Evolutionary conservation across 768 basidiomycete species (phyloP), one percentile per base, ranked within the genome.

Genomic region (Phaffia australis): DNA sequence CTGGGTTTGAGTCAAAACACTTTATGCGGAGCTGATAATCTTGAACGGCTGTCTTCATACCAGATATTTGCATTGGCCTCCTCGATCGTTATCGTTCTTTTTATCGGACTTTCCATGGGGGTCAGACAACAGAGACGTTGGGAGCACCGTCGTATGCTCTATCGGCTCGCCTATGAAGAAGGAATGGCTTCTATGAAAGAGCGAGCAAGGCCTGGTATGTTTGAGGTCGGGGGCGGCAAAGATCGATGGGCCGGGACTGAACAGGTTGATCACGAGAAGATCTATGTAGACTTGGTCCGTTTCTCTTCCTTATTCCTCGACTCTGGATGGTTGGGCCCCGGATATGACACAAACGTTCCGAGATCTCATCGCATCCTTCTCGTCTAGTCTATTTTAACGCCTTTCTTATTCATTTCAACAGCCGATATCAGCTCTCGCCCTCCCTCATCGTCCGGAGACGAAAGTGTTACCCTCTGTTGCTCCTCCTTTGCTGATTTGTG

Each of bases 11-110:
- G 35, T n/a, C 35, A 42, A 42, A 42, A 4, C 35, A 11, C 11
- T 42, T 42, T 42, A 4, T 42, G n/a, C n/a, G n/a, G n/a, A n/a
- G n/a, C n/a, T n/a, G n/a, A n/a, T n/a, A n/a, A n/a, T n/a, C n/a
- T n/a, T n/a, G n/a, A n/a, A n/a, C n/a, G n/a, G n/a, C 35, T 42
- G 6, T 42, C 35, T 42, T 42, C 35, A 11, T 42, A 21, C 1
- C 56, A 65, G 64, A 35, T 59, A 30, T 65, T 65, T 30, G 56
- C 64, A 16, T 50, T 65, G 9, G 55, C 55, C 56, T 56, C 56
- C 19, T 15, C 54, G 5, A 29, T 58, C 56, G 56, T 56, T 4
- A 30, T 65, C 21, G 64, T 51, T 16, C 64, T 65, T 30, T 58
- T 32, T 50, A n/a, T 65, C 30, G 64, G 56, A 9, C 64, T 65